Conservation (phyloP, 805 yeast species). For the Torulaspora quercuum region DNA sequence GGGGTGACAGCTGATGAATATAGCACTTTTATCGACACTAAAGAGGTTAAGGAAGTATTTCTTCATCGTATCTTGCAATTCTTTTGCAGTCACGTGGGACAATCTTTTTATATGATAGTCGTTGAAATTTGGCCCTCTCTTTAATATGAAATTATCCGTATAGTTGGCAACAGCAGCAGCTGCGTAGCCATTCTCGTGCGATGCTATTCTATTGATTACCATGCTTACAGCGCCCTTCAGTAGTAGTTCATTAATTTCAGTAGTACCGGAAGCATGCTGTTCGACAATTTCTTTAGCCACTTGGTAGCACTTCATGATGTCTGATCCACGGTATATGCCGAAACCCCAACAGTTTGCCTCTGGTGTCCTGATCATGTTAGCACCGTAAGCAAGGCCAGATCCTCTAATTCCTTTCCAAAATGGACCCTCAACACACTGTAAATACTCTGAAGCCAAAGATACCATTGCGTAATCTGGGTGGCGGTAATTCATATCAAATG, state of each 20-base stretch:
- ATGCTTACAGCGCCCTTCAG: conserved; percentile 74
- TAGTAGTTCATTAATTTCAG: conserved; percentile 52
- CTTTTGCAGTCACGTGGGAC: conserved; percentile 48
- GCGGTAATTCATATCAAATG: conserved; percentile 41
- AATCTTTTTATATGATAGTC: conserved; percentile 51
- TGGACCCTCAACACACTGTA: conserved; percentile 92
- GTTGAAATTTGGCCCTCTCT: conserved; percentile 67
- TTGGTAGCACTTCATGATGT: conserved; percentile 57
- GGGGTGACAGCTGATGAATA: conserved; percentile 75
- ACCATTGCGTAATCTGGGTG: conserved; percentile 66
- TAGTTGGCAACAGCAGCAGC: conserved; percentile 66
- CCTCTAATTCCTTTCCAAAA: conserved; percentile 96
- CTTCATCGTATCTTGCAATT: conserved; percentile 40
- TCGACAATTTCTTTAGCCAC: conserved; percentile 64
- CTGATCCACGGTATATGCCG: conserved; percentile 78
- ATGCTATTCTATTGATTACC: conserved; percentile 68
- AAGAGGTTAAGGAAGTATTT: conserved; percentile 67
- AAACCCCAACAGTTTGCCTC: conserved; percentile 69
- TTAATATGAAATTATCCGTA: conserved; percentile 59
- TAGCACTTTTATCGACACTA: conserved; percentile 48
- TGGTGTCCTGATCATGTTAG: conserved; percentile 51
- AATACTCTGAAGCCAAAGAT: conserved; percentile 66
- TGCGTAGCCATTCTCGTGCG: conserved; percentile 58
- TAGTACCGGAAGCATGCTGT: conserved; percentile 53
- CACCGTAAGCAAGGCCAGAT: conserved; percentile 90